Conservation (phyloP, 2,329 filamentous ascomycete species). For the Tothia fuscella region DNA sequence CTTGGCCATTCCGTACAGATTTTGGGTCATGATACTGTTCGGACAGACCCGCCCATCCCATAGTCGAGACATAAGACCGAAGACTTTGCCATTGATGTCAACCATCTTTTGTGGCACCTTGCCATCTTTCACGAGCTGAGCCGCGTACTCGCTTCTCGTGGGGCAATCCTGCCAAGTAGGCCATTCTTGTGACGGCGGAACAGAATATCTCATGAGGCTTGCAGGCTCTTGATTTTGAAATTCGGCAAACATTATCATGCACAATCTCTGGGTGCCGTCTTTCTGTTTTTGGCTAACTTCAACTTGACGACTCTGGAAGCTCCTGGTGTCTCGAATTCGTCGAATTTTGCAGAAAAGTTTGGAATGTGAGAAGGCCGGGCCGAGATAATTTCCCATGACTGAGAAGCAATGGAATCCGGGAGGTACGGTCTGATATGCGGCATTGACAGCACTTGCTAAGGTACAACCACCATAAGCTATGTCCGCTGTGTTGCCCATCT, state of each 20-base stretch:
- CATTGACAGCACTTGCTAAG: conserved; percentile 29
- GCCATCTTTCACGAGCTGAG: conserved; percentile 16
- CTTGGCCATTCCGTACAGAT: conserved; percentile 30
- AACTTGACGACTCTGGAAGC: conserved; percentile 37
- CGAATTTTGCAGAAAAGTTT: conserved; percentile 27
- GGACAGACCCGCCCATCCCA: conserved; percentile 28
- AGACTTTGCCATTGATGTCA: conserved; percentile 17
- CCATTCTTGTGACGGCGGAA: conserved; percentile 24
- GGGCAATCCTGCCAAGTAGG: conserved; percentile 18
- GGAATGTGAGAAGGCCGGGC: conserved; percentile 31
- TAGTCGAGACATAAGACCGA: conserved; percentile 19
- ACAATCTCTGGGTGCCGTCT: conserved; percentile 26
- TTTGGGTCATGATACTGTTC: conserved; percentile 34
- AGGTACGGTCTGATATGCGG: conserved; percentile 29
- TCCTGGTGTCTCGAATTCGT: conserved; percentile 31
- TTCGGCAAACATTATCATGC: conserved; percentile 34
- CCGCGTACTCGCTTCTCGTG: conserved; percentile 12
- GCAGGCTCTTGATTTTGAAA: conserved; percentile 34
- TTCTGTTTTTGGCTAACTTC: conserved; percentile 32
- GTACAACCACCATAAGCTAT: conserved; percentile 38
- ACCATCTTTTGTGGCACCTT: conserved; percentile 16
- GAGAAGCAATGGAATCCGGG: conserved; percentile 34
- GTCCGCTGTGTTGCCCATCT: conserved; percentile 23
- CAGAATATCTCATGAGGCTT: conserved; percentile 27
- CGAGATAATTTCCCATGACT: conserved; percentile 34